Evolutionary conservation across 805 yeast genomes (phyloP).

Genomic region (Candida schatavii): DNA sequence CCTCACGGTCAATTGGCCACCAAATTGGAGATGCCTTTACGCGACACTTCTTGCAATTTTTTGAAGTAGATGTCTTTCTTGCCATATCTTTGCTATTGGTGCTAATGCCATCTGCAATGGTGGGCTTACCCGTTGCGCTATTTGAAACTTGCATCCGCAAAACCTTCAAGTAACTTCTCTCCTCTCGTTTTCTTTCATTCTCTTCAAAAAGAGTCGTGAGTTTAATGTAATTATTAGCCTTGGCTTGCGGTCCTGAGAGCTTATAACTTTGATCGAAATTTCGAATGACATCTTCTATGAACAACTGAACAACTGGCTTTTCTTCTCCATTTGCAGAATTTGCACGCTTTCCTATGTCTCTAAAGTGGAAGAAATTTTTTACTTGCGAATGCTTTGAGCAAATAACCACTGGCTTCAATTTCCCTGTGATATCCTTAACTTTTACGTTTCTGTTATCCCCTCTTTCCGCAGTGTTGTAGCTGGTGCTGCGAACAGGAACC

Average conservation of each 20-base stretch:
- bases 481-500: background rate
- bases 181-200: slow-evolving; percentile 6
- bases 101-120: too few relatives aligned
- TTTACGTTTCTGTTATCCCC: slow-evolving; percentile 19
- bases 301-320: slow-evolving; percentile 39
- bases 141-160: background rate
- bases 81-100: background rate
- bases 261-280: slow-evolving; percentile 4
- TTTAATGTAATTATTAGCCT: slow-evolving; percentile 28
- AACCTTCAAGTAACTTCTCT: background rate
- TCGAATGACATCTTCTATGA: slow-evolving; percentile 33
- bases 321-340: slow-evolving; percentile 23
- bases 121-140: background rate
- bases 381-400: slow-evolving; percentile 39
- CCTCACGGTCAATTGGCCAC: slow-evolving; percentile 20
- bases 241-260: slow-evolving; percentile 31
- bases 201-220: slow-evolving; percentile 16
- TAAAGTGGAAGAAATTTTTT: slow-evolving; percentile 21
- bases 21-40: slow-evolving; percentile 34
- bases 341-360: slow-evolving; percentile 28
- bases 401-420: slow-evolving; percentile 39
- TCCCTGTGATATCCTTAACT: slow-evolving; percentile 33
- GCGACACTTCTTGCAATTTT: slow-evolving; percentile 14
- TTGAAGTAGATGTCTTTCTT: background rate
- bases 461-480: slow-evolving; percentile 17